phyloP scores from a whole-genome alignment of 306 rosid genomes.

The Styphnolobium japonicum region DNA sequence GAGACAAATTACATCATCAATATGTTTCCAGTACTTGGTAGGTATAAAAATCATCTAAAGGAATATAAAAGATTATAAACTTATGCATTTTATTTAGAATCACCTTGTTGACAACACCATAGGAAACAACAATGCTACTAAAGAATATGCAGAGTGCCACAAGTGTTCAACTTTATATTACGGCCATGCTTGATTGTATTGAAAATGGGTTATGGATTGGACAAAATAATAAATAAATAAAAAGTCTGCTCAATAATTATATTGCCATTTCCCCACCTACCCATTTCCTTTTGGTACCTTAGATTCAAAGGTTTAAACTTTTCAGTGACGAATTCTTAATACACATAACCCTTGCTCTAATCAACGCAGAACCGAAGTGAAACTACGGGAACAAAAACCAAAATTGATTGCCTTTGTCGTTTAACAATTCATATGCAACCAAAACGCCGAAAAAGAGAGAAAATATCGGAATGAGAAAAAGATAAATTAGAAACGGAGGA shows the following conservation, averaged over 20 bases:
- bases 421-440: too few species aligned
- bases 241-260: too few species aligned
- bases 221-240: too few species aligned
- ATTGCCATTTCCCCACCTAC: background rate
- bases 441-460: background rate
- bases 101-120: background rate
- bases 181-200: too few species aligned
- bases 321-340: background rate
- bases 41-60: too few species aligned
- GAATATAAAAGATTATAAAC: background rate
- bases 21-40: background rate
- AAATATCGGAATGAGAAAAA: too few species aligned
- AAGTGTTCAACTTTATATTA: background rate
- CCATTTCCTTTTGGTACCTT: background rate
- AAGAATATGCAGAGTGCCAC: background rate
- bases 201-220: too few species aligned
- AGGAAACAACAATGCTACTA: background rate
- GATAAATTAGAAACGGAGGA: background rate
- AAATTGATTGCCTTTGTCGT: background rate
- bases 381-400: background rate
- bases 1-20: background rate
- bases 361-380: background rate
- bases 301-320: constrained; percentile 3
- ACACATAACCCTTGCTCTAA: background rate
- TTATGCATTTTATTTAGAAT: background rate